These are phyloP conservation scores for Neurospora sp. DNA, from an alignment of 495 filamentous ascomycete species.

Conservation along the genomic window DNA sequence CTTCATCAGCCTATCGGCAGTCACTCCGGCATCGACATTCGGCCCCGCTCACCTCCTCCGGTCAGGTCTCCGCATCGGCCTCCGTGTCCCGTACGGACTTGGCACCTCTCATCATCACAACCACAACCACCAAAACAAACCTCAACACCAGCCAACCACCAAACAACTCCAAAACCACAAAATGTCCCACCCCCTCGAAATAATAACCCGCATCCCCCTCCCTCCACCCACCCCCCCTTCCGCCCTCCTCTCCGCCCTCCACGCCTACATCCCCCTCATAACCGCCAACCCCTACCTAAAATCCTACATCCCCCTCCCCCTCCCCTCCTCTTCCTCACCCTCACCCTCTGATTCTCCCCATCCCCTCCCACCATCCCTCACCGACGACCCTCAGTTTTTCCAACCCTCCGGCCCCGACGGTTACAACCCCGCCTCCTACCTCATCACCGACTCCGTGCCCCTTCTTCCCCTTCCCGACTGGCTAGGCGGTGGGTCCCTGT, in stretches of 20 bases:
- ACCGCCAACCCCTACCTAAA: slow-evolving; percentile 23
- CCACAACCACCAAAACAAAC: background rate
- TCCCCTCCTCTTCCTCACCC: slow-evolving; percentile 22
- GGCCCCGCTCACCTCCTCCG: background rate
- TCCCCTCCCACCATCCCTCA: slow-evolving; percentile 4
- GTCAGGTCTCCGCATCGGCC: background rate
- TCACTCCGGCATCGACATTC: background rate
- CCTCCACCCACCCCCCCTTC: slow-evolving; percentile 18
- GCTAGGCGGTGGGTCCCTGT: slow-evolving; percentile 16
- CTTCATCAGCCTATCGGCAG: background rate
- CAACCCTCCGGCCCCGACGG: slow-evolving; percentile 5
- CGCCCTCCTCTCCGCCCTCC: slow-evolving; percentile 19
- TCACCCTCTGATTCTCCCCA: slow-evolving; percentile 15
- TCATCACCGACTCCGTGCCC: slow-evolving; percentile 28
- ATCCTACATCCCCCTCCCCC: slow-evolving; percentile 15
- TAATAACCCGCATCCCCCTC: slow-evolving; percentile 28
- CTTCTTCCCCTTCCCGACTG: slow-evolving; percentile 17
- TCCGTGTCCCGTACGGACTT: background rate
- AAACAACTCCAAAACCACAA: background rate
- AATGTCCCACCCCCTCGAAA: slow-evolving; percentile 11
- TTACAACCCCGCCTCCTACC: slow-evolving; percentile 17
- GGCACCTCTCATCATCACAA: background rate
- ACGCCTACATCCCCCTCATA: slow-evolving; percentile 28
- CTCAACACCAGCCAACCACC: background rate
- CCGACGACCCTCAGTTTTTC: slow-evolving; percentile 27